Evolutionary conservation across 1,284 basidiomycete species (phyloP), one percentile per base, ranked within the genome.

Genomic region (Fistulinella cinereoalba): DNA sequence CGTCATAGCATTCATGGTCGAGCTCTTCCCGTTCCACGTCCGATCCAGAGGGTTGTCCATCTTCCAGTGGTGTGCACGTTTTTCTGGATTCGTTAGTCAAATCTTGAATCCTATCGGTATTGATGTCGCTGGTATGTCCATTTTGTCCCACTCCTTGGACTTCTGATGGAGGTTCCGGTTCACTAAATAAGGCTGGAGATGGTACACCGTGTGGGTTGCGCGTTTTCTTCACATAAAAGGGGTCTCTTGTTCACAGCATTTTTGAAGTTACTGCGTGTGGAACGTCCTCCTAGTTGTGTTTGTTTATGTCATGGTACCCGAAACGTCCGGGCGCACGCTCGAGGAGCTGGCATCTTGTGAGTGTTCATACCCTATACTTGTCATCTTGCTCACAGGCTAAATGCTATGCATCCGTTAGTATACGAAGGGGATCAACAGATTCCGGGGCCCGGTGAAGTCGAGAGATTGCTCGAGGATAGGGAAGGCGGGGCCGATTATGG

Each of bases 301-400:
- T 43, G 67, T 81, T 19, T 80, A 71, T 57, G 68, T 77, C 56
- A 53, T 77, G 25, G 77, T 80, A 69, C 77, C 77, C 0, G 78
- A 80, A 55, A 80, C 78, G 0, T 69, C 76, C 1, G 68, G 74
- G 15, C 72, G 73, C 27, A 76, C 78, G 1, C 68, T 83, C 24
- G 81, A 83, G 56, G 81, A 82, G 56, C 64, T 83, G 13, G 70
- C 79, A 2, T 81, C 82, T 70, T 60, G 80, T 81, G 56, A 54
- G 80, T 71, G 11, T 28, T 11, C n/a, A 22, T 8, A 1, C 34
- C 2, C 0, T 23, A 12, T 24, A 10, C 16, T 5, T 22, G 15
- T 33, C 6, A 21, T 15, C 11, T 36, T 36, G 16, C n/a, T n/a
- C n/a, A n/a, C n/a, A n/a, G n/a, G n/a, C n/a, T n/a, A n/a, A n/a